These are phyloP conservation scores for Chloranthus sessilifolius DNA, from an alignment of 164 flowering plant genomes.

Conservation along the genomic window DNA sequence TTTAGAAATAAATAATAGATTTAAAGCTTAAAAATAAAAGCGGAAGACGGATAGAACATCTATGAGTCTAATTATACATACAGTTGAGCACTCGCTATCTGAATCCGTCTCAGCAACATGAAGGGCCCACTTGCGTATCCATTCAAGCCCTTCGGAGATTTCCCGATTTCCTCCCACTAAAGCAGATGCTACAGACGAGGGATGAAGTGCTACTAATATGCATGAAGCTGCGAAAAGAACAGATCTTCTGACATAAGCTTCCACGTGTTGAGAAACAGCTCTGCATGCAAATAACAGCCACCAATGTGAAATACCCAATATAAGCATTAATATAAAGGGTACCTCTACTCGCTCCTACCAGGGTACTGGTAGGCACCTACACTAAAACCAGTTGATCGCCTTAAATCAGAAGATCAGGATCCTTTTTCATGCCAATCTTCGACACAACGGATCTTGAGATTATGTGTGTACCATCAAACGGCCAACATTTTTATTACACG, in stretches of 20 bases:
- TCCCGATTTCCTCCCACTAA: slow-evolving; percentile 70
- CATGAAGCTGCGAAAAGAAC: slow-evolving; percentile 85
- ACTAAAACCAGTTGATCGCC: no score
- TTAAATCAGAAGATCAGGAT: no score
- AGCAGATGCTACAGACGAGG: slow-evolving; percentile 74
- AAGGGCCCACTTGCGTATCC: slow-evolving; percentile 90
- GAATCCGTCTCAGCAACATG: slow-evolving; percentile 72
- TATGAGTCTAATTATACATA: slow-evolving; percentile 22
- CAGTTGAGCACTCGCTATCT: slow-evolving; percentile 79
- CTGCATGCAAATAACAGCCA: slow-evolving; percentile 30
- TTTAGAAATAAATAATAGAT: no score
- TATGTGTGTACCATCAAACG: no score
- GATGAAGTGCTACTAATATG: slow-evolving; percentile 73
- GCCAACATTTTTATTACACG: no score
- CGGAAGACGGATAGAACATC: background rate
- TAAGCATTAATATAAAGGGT: background rate
- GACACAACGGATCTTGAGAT: no score
- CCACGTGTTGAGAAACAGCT: slow-evolving; percentile 65
- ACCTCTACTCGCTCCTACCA: no score
- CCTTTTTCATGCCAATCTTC: no score
- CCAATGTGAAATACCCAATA: background rate
- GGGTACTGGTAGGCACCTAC: no score
- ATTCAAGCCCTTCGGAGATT: slow-evolving; percentile 74
- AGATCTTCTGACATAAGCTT: slow-evolving; percentile 87
- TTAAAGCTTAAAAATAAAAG: no score